Base-by-base conservation (phyloP, 1,284 basidiomycete genomes). In the Anthracocystis walkeri region DNA sequence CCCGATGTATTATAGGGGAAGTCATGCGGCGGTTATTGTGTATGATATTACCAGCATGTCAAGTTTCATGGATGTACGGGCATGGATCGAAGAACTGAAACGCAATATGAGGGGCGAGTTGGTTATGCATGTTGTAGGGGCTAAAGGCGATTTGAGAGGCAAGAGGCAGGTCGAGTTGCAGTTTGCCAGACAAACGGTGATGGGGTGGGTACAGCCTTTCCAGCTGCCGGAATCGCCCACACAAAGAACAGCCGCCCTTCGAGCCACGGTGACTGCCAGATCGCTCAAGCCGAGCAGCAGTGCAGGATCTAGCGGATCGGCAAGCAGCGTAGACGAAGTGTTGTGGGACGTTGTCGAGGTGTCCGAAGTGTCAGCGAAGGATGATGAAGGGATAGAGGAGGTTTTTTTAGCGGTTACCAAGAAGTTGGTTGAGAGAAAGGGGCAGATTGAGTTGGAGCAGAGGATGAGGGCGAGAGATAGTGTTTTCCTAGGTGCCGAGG, bases 1-100 rank as follows among this genome's bases (percentile, higher is more conserved):
- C 79, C 95, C 95, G 65, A 97, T 99, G 93, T 99, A 99, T 89
- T 98, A 98, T 89, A 91, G 97, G 85, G 96, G 95, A 83, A 94
- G 95, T 73, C 94, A 96, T 82, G 96, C 96, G 63, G 96, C 97
- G 27, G 90, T 99, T 58, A 89, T 98, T 71, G 90, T 98, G 79
- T 99, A 99, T 87, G 96, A 99, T 88, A 95, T 99, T 80, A 99
- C 97, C 81, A 93, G 93, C 86, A 88, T 90, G 77, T 88, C 91
- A 64, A 93, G 92, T 52, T 96, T 98, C 87, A 90, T 93, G 68
- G 95, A 97, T 85, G 90, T 97, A 71, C 90, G 92, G 71, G 92
- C 92, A 57, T 98, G 96, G 95, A 89, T 98, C 63, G 92, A 95
- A 87, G 79, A 96, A 87, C 88, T 95, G 65, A 93, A 92, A 88